Percentiles rank a stretch among this genome's conserved stretches.
These are phyloP conservation scores for Fusarium solani-melongenae DNA, from an alignment of 2,329 filamentous ascomycete species.

Conservation along the genomic window DNA sequence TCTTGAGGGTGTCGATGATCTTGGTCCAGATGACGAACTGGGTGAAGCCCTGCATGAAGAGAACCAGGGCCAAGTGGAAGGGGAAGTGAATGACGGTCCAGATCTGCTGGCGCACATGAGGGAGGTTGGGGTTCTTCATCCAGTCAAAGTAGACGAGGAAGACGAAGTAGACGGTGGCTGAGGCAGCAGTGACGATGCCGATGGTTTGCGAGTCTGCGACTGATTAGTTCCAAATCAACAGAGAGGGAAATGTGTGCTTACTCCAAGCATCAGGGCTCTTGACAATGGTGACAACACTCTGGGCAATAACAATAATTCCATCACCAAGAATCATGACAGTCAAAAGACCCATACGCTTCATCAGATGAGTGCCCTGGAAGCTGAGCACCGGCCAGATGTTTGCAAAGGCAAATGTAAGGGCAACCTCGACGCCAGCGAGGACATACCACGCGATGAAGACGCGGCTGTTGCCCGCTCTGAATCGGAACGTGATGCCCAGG, in stretches of 20 bases:
- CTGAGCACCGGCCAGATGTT: conserved; percentile 66
- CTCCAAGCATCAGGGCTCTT: conserved; percentile 55
- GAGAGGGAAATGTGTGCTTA: conserved; percentile 29
- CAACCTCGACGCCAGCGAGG: conserved; percentile 63
- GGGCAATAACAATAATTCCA: conserved; percentile 68
- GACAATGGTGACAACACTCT: conserved; percentile 62
- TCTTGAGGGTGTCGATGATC: conserved; percentile 47
- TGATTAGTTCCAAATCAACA: conserved; percentile 5
- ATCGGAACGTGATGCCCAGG: conserved; percentile 55
- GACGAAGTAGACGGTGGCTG: conserved; percentile 57
- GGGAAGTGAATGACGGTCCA: conserved; percentile 71
- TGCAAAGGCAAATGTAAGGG: conserved; percentile 63
- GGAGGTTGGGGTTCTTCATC: conserved; percentile 71
- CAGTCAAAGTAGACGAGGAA: conserved; percentile 67
- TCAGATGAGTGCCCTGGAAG: conserved; percentile 71
- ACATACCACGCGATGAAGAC: conserved; percentile 63
- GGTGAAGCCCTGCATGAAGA: conserved; percentile 72
- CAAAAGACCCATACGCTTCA: conserved; percentile 71
- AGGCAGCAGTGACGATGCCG: conserved; percentile 53
- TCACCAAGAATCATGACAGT: conserved; percentile 76
- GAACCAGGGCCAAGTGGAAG: conserved; percentile 70
- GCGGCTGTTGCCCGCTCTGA: conserved; percentile 47
- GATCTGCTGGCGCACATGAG: conserved; percentile 67
- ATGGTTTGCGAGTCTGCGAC: conserved; percentile 50
- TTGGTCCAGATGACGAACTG: conserved; percentile 64